Conservation (phyloP, 495 filamentous ascomycete genomes). For the Copromyces sp. region DNA sequence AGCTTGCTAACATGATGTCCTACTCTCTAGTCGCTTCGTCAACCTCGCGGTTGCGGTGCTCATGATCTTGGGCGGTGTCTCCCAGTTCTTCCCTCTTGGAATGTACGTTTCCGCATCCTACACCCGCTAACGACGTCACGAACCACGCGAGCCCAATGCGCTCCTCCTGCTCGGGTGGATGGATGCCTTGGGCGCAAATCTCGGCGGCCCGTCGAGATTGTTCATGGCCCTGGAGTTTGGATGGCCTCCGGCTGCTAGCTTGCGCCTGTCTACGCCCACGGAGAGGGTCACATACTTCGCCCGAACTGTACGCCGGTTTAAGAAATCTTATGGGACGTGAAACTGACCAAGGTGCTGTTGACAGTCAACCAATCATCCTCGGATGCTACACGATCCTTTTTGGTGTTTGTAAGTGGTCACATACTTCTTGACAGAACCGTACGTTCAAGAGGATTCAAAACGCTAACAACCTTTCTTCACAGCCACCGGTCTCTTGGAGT, state of each 20-base stretch:
- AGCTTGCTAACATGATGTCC: conserved; percentile 8
- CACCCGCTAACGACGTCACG: conserved; percentile 13
- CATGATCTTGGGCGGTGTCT: conserved; percentile 84
- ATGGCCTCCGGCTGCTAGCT: neutral
- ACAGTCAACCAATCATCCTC: conserved; percentile 58
- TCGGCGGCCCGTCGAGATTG: neutral
- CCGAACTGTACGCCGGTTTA: neutral
- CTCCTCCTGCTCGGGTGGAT: neutral
- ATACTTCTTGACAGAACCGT: neutral
- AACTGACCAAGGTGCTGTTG: conserved; percentile 1
- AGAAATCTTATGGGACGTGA: neutral
- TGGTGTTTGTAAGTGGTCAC: conserved; percentile 58
- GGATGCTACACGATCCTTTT: conserved; percentile 84
- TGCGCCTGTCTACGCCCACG: neutral
- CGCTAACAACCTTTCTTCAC: neutral
- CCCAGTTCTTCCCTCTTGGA: conserved; percentile 63
- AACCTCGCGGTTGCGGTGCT: conserved; percentile 82
- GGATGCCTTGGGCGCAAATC: neutral
- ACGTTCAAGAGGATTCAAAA: neutral
- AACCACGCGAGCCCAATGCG: neutral
- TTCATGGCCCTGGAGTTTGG: neutral
- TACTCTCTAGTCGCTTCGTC: conserved; percentile 64
- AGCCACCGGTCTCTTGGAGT: conserved; percentile 66
- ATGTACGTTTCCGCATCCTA: conserved; percentile 36
- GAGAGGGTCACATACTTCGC: neutral